Conservation (phyloP, 805 yeast genomes). For the Hanseniaspora jakobsenii region DNA sequence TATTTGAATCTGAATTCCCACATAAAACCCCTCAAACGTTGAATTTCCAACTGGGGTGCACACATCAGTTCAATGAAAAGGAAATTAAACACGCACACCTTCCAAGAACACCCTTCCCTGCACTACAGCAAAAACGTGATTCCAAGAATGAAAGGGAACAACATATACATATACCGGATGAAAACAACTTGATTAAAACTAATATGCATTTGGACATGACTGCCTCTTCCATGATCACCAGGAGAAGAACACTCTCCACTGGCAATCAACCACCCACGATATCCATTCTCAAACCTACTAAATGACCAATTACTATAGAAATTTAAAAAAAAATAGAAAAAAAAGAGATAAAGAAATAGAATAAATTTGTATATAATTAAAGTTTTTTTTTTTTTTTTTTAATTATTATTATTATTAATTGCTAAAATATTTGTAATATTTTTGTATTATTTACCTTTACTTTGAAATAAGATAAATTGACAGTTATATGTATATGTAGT, state of each 20-base stretch:
- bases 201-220: conserved; percentile 1
- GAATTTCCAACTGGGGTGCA: conserved; percentile 1
- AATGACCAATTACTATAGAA: neutral
- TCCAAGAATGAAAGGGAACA: neutral
- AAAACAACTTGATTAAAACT: too few relatives aligned
- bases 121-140: neutral
- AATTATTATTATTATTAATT: neutral
- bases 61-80: neutral
- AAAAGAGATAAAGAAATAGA: neutral
- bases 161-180: neutral
- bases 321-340: neutral
- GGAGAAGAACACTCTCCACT: conserved; percentile 5
- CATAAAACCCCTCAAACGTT: neutral
- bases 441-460: too few relatives aligned
- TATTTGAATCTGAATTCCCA: conserved; percentile 3
- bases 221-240: conserved; percentile 6
- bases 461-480: too few relatives aligned
- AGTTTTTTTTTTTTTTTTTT: neutral
- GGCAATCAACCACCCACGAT: neutral
- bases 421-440: too few relatives aligned
- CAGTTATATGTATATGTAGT: too few relatives aligned
- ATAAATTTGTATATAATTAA: too few relatives aligned
- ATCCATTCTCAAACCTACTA: neutral
- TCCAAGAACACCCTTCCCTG: conserved; percentile 18
- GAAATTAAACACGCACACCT: conserved; percentile 5